These are phyloP conservation scores for Sugiyamaella valdiviana DNA, from an alignment of 805 yeast species.

Conservation along the genomic window DNA sequence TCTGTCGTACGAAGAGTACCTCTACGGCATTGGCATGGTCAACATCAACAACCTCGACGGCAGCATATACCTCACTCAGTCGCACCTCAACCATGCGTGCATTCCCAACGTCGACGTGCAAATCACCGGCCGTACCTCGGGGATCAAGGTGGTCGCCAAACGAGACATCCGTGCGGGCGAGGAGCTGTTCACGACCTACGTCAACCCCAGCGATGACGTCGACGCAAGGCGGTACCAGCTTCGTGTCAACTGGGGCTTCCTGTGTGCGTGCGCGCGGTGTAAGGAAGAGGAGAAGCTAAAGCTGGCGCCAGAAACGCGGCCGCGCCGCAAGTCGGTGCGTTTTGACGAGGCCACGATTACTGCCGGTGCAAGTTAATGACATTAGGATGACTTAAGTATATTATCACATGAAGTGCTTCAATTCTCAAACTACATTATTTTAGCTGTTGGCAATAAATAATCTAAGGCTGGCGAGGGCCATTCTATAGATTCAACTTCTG, in stretches of 20 bases:
- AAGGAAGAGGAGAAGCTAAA: constrained; percentile 45
- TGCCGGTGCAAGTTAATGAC: too few relatives aligned
- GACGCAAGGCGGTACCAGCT: constrained; percentile 59
- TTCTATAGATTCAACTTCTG: constrained; percentile 37
- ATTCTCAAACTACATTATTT: neutral
- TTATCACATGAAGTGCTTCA: neutral
- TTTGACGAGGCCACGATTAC: constrained; percentile 13
- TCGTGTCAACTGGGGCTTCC: constrained; percentile 73
- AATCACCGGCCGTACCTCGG: constrained; percentile 42
- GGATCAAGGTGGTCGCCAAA: constrained; percentile 55
- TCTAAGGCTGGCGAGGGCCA: neutral
- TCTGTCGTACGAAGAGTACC: constrained; percentile 47
- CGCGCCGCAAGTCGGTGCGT: constrained; percentile 23
- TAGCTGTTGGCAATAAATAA: neutral
- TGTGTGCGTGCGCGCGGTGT: constrained; percentile 64
- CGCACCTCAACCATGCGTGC: constrained; percentile 74
- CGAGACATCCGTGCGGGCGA: constrained; percentile 55
- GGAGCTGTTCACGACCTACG: constrained; percentile 64
- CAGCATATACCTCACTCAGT: constrained; percentile 48
- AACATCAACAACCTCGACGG: constrained; percentile 69
- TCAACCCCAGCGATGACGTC: constrained; percentile 57
- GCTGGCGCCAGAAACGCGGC: constrained; percentile 4
- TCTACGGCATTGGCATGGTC: constrained; percentile 61
- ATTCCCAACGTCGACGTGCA: constrained; percentile 56
- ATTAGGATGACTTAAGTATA: too few relatives aligned